Base-by-base conservation (phyloP, 2,329 filamentous ascomycete species). In the Cladosporium sp. region DNA sequence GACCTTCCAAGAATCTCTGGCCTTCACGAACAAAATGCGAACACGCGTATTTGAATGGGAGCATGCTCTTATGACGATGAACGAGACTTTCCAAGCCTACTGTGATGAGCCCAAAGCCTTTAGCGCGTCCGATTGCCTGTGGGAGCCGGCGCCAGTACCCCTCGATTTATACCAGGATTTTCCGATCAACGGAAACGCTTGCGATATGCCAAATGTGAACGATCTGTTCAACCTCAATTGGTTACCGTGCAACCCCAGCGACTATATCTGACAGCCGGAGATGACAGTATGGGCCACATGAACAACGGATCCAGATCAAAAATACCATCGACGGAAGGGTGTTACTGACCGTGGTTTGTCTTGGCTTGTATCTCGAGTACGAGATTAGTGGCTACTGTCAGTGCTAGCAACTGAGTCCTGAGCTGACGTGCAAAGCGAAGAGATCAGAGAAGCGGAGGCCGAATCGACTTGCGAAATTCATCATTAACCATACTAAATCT, bases 1-100 rank as follows among this genome's bases (percentile, higher is more conserved):
- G 11, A 70, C 71, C n/a, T 66, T 72, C 1, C 70, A 70, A 49
- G 70, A 69, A n/a, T 65, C 64, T 34, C 38, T 4, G 38, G 70
- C 73, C 11, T 71, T 71, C 28, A 34, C 4, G 10, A 67, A 72
- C 61, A 72, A 75, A 58, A 70, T 71, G 4, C 72, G 72, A 59
- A 68, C 73, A 64, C 74, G 74, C 61, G 71, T 74, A 64, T 66
- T 75, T 28, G 69, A 75, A 59, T 76, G 74, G 74, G 64, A 68
- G 24, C 59, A 65, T 30, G 51, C 54, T 15, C 47, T 66, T 3
- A 67, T 61, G 3, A 67, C 66, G 44, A 65, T 71, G 64, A 70
- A 51, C 61, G 67, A 36, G 15, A 55, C 68, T 21, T 68, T 68
- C 49, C 65, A 68, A 21, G 21, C 69, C 21, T 71, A 73, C 69